Percentiles rank a stretch among this genome's conserved stretches.
phyloP scores from a whole-genome alignment of 306 rosid species.

The Cucumis sativus region Cucumber_9930_V3 NC_026656.2:11901001-11901500 shows the following conservation, averaged over 20 bases:
- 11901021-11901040: not conserved
- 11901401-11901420: conserved; percentile 39
- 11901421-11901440: conserved; percentile 85
- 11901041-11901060: not conserved
- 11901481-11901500: conserved; percentile 43
- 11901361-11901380: conserved; percentile 34
- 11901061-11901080: not conserved
- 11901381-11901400: conserved; percentile 54
- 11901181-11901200: conserved; percentile 4
- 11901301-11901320: not conserved
- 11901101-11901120: not conserved
- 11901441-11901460: conserved; percentile 65
- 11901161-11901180: not conserved
- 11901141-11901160: not conserved
- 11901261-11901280: not conserved
- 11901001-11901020: not conserved
- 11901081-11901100: not conserved
- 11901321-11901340: not conserved
- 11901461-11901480: conserved; percentile 77
- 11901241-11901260: not conserved
- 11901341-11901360: not conserved
- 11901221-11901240: not conserved
- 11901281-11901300: conserved; percentile 1
- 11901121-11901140: not conserved
- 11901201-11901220: not conserved